Percentiles rank a stretch among this genome's conserved stretches.
Evolutionary conservation across 148 eudicot genomes (phyloP).

Genomic region (Camellia lanceoleosa): DNA sequence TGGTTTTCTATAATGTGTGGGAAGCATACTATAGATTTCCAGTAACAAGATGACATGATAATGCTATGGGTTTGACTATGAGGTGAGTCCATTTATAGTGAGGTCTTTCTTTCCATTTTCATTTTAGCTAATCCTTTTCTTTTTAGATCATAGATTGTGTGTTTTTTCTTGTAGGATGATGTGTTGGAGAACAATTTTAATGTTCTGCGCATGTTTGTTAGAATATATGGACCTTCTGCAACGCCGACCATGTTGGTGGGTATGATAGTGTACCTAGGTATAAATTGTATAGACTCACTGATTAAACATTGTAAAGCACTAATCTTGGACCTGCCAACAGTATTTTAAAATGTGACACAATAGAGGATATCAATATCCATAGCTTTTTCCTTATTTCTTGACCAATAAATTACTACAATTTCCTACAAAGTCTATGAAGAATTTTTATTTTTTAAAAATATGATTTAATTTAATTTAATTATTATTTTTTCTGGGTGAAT

Average conservation of each 20-base stretch:
- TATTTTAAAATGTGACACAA: too few species aligned
- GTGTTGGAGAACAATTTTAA: slow-evolving; percentile 85
- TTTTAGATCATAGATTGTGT: neutral
- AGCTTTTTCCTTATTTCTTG: neutral
- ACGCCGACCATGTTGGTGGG: slow-evolving; percentile 84
- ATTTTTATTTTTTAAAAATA: too few species aligned
- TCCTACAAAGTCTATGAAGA: neutral
- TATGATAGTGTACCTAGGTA: neutral
- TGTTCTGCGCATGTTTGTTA: slow-evolving; percentile 84
- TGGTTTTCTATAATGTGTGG: slow-evolving; percentile 13
- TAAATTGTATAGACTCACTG: too few species aligned
- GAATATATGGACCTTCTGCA: slow-evolving; percentile 63
- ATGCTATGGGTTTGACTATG: slow-evolving; percentile 80
- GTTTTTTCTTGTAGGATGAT: slow-evolving; percentile 58
- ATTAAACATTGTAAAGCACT: too few species aligned
- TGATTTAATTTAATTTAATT: too few species aligned
- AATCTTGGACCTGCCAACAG: too few species aligned
- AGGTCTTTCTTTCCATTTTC: neutral
- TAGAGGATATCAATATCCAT: neutral
- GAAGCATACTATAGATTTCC: slow-evolving; percentile 22
- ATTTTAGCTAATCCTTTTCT: slow-evolving; percentile 8
- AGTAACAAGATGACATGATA: slow-evolving; percentile 17
- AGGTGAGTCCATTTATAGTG: slow-evolving; percentile 48
- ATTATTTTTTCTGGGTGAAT: neutral
- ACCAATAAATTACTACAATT: neutral